Percentiles rank a stretch among this genome's conserved stretches.
These are phyloP conservation scores for Agaricus blazei DNA, from an alignment of 768 basidiomycete genomes.

Conservation along the genomic window DNA sequence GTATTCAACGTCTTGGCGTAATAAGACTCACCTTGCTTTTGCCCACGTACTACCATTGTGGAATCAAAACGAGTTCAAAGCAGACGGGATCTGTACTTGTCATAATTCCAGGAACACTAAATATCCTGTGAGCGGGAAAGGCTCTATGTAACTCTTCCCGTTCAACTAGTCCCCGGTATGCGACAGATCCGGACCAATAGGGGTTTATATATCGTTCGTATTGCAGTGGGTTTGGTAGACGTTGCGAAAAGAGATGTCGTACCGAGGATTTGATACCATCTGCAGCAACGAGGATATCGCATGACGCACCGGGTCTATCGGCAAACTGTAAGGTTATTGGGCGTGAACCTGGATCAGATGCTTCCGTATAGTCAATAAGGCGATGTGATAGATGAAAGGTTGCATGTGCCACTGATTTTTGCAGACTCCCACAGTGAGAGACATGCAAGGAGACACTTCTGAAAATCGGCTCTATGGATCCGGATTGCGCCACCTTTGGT, in stretches of 20 bases:
- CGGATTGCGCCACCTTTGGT: conserved; percentile 4
- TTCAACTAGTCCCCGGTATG: conserved; percentile 30
- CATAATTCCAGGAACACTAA: conserved; percentile 14
- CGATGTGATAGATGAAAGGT: conserved; percentile 43
- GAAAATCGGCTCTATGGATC: conserved; percentile 58
- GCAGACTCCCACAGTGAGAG: conserved; percentile 24
- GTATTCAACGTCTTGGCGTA: neutral
- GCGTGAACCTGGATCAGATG: neutral
- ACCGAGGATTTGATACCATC: conserved; percentile 19
- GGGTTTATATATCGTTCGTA: conserved; percentile 22
- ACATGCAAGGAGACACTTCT: conserved; percentile 40
- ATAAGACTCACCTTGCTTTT: conserved; percentile 16
- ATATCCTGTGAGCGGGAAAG: conserved; percentile 19
- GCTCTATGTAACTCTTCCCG: conserved; percentile 16
- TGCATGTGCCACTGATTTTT: conserved; percentile 20
- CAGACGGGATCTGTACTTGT: neutral
- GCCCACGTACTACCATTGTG: conserved; percentile 15
- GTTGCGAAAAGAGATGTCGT: conserved; percentile 9
- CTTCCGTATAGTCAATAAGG: conserved; percentile 40
- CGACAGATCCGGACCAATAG: conserved; percentile 28
- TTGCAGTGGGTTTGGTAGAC: neutral
- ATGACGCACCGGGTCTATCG: conserved; percentile 18
- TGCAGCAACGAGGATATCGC: conserved; percentile 31
- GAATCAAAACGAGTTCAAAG: neutral
- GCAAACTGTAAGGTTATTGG: conserved; percentile 21